A percentile compares a stretch with the other conserved stretches of the same genome.
phyloP scores from a whole-genome alignment of 345 rosid genomes.

The Mallotus nudiflorus region DNA sequence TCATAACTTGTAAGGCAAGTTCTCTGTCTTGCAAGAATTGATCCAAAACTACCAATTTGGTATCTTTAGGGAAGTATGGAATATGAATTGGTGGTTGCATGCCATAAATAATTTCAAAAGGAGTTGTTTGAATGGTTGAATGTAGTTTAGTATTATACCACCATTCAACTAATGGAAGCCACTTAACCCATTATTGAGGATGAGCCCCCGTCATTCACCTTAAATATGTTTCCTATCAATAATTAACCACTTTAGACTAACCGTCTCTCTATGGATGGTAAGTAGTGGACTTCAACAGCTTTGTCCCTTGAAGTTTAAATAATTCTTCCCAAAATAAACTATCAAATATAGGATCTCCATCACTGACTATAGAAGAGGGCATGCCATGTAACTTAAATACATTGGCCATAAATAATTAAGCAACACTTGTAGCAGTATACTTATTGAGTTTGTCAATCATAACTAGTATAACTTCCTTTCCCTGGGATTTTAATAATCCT shows the following conservation, averaged over 20 bases:
- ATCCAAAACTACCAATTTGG: not conserved
- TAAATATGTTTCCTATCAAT: not conserved
- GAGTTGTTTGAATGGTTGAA: not conserved
- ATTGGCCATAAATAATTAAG: not conserved
- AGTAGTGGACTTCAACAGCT: not conserved
- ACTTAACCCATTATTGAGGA: not conserved
- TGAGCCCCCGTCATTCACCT: not conserved
- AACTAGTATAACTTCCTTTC: not conserved
- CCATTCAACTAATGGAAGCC: not conserved
- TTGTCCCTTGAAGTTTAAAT: not conserved
- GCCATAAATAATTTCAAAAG: not conserved
- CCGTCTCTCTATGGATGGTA: constrained; percentile 4
- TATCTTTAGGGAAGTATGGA: not conserved
- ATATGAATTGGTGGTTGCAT: not conserved
- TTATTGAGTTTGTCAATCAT: not conserved
- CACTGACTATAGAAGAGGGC: not conserved
- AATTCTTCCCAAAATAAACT: not conserved
- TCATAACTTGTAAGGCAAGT: not conserved
- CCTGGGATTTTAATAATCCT: constrained; percentile 1
- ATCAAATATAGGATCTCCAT: not conserved
- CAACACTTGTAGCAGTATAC: not conserved
- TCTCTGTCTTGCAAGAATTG: not conserved
- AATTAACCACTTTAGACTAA: not conserved
- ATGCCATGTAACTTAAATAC: not conserved
- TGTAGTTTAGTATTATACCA: not conserved